Conservation (phyloP, 257 asterid genomes). For the Nicotiana benthamiana region DNA sequence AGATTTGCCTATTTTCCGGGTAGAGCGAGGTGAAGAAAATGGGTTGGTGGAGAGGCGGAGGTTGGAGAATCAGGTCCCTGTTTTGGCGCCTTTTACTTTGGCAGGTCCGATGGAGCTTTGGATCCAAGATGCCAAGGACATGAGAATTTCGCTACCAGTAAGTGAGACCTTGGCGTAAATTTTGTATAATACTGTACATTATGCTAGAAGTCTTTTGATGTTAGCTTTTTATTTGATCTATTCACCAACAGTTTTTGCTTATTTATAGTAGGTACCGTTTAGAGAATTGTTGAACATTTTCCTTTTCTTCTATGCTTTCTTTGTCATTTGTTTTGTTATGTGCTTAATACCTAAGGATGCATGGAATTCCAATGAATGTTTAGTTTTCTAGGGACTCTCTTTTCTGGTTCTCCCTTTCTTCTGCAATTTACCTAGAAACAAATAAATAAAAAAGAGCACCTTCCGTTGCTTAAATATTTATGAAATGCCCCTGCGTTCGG, state of each 20-base stretch:
- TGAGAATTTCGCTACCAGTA: constrained; percentile 90
- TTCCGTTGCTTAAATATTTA: not conserved
- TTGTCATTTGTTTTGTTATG: not conserved
- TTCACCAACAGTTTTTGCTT: not conserved
- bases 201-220: not conserved
- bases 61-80: constrained; percentile 52
- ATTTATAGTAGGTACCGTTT: not conserved
- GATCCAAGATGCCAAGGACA: constrained; percentile 93
- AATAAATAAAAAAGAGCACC: not conserved
- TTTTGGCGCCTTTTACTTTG: constrained; percentile 83
- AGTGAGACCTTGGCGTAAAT: constrained; percentile 23
- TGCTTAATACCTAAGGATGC: not conserved
- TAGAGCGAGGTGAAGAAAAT: constrained; percentile 36
- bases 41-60: constrained; percentile 45
- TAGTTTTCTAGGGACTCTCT: not conserved
- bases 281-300: not conserved
- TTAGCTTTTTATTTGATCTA: not conserved
- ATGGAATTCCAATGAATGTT: not conserved
- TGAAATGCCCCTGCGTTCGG: not conserved
- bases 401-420: not conserved
- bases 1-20: constrained; percentile 78
- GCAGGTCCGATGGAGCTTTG: constrained; percentile 98
- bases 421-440: not conserved
- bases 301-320: not conserved
- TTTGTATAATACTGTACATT: not conserved